Evolutionary conservation across 1,284 basidiomycete species (phyloP), one percentile per base, ranked within the genome.

Genomic region (Heterobasidion irregulare): DNA sequence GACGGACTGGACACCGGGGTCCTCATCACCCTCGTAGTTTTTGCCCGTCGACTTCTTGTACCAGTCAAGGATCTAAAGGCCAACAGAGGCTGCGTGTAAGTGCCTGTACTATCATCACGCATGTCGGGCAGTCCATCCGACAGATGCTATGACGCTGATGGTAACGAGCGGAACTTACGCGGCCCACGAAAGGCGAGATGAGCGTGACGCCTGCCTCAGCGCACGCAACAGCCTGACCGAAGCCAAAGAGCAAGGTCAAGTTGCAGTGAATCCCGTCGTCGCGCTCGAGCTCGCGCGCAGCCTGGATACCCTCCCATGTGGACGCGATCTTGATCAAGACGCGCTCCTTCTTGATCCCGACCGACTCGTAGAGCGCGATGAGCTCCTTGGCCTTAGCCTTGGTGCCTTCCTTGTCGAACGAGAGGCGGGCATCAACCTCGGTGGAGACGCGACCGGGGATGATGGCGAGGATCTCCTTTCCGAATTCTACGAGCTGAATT

Each of bases 271-370:
- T 98, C 65, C 82, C 83, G 54, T 92, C 83, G 68, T 98, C 88
- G 62, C 83, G 72, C 80, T 99, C 96, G 65, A 99, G 89, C 74
- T 96, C 89, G 62, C 93, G 86, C 50, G 96, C 96, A 61, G 96
- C 96, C 75, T 98, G 96, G 76, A 99, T 99, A 75, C 96, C 97
- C 75, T 98, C 96, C 92, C 93, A 99, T 53, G 95, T 97, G 44
- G 96, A 97, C 35, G 96, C 96, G 66, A 99, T 97, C 81, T 99
- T 99, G 86, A 99, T 98, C 66, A 99, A 79, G 60, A 98, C 77
- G 60, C 96, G 93, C 58, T 98, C 94, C 75, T 92, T 93, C 71
- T 83, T 77, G 75, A 99, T 84, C 61, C 96, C 96, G 59, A 92
- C 72, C 38, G 87, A 89, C 57, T 96, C 82, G 81, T 99, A 99